These are phyloP conservation scores for Syzygium syzygioides DNA, from an alignment of 441 rosid genomes.

Conservation along the genomic window DNA sequence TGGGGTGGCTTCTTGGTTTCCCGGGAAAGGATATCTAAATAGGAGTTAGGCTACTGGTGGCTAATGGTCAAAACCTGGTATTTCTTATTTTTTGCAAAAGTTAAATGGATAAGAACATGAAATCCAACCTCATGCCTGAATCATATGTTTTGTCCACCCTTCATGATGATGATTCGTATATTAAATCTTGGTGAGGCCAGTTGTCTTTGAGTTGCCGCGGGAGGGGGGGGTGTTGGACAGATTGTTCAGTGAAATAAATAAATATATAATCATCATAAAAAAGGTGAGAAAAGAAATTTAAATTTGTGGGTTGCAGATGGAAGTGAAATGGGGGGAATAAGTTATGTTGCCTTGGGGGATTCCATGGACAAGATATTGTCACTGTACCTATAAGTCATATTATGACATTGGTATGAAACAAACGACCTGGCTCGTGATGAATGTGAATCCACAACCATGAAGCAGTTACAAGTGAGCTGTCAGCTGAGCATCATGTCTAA, in stretches of 20 bases:
- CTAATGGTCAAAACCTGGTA: neutral
- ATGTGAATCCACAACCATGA: neutral
- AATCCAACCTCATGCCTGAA: neutral
- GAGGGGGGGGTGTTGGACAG: too few relatives aligned
- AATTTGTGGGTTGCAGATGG: neutral
- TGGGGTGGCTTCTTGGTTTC: too few relatives aligned
- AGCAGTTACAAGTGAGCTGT: neutral
- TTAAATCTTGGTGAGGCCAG: neutral
- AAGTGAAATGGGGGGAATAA: neutral
- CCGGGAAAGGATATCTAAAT: neutral
- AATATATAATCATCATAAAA: neutral
- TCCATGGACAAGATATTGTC: neutral
- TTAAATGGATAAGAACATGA: neutral
- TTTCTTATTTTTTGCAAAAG: neutral
- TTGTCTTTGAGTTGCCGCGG: neutral
- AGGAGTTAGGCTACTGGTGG: neutral
- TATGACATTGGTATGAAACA: neutral
- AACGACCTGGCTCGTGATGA: neutral
- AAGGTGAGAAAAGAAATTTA: too few relatives aligned
- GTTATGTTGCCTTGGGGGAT: neutral
- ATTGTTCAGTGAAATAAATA: neutral
- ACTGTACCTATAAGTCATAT: fast-evolving
- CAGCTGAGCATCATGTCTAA: neutral
- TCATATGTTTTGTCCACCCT: neutral
- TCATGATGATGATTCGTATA: neutral